Conservation (phyloP, 2,329 filamentous ascomycete species). For the Botryotinia globosa region DNA sequence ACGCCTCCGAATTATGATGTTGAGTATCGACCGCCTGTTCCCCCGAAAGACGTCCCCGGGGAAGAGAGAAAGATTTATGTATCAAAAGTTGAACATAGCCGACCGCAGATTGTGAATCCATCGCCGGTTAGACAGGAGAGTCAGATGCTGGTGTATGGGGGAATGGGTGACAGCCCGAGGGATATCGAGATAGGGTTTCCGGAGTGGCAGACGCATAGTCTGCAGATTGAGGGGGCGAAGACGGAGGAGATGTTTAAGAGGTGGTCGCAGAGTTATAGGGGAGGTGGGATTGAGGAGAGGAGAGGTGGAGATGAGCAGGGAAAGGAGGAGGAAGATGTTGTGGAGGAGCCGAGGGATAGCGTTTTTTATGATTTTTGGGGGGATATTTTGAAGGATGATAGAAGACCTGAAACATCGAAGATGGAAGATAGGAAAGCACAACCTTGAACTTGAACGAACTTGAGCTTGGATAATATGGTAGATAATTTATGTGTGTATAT, state of each 20-base stretch:
- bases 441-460: background rate
- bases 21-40: background rate
- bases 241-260: slow-evolving; percentile 5
- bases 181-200: slow-evolving; percentile 10
- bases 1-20: background rate
- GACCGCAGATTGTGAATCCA: slow-evolving; percentile 6
- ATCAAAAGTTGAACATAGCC: background rate
- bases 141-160: slow-evolving; percentile 1
- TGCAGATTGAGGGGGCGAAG: slow-evolving; percentile 2
- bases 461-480: background rate
- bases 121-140: slow-evolving; percentile 10
- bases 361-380: slow-evolving; percentile 12
- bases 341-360: background rate
- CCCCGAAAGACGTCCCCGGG: background rate
- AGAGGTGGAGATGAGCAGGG: background rate
- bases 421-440: background rate
- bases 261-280: slow-evolving; percentile 13
- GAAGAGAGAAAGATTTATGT: background rate
- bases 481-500: background rate
- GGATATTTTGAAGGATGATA: background rate
- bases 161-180: background rate
- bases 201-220: slow-evolving; percentile 4
- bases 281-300: background rate
- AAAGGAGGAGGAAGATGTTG: background rate
- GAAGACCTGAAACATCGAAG: background rate